Evolutionary conservation across 768 basidiomycete genomes (phyloP), one percentile per base, ranked within the genome.

Genomic region (Boletus rufocinnamomeus): DNA sequence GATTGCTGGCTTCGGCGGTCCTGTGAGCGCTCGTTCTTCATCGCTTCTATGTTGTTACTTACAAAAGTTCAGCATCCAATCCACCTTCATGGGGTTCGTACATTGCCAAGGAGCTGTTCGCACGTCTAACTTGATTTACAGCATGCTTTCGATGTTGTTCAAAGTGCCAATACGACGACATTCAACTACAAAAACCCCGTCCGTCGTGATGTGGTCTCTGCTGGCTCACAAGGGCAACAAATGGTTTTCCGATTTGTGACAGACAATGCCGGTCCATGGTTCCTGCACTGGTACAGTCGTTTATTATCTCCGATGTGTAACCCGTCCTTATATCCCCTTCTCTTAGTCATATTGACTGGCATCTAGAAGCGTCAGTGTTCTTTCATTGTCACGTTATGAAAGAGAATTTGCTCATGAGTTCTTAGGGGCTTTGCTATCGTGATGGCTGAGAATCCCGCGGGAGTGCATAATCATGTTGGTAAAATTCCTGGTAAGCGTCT

Each of bases 201-300:
- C n/a, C 68, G 65, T 44, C 66, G 76, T 19, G 77, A 77, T 30
- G 65, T 68, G 2, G 57, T 49, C 14, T 66, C 66, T 8, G 45
- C 63, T 32, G 69, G 71, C 10, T 64, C 54, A 47, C 57, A 53
- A 21, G 69, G 81, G 63, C 62, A 80, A 72, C 68, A 77, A 65
- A 77, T 81, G 45, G 76, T 79, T 8, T 71, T 88, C 35, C 79
- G 86, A 44, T 88, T 82, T 68, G 70, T 75, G n/a, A 85, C 86
- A 2, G 83, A 88, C 62, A 88, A 88, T 67, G 74, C 84, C 1
- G 86, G 87, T 9, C 79, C 82, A 9, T 85, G 84, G 81, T 74
- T 80, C 62, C 58, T 80, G 41, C 79, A 80, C 56, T 80, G 71
- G 71, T 71, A 54, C 41, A 32, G 34, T 41, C n/a, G 8, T 14